These are phyloP conservation scores for Litsea cubeba DNA, from an alignment of 164 flowering plant genomes.

Conservation along the genomic window DNA sequence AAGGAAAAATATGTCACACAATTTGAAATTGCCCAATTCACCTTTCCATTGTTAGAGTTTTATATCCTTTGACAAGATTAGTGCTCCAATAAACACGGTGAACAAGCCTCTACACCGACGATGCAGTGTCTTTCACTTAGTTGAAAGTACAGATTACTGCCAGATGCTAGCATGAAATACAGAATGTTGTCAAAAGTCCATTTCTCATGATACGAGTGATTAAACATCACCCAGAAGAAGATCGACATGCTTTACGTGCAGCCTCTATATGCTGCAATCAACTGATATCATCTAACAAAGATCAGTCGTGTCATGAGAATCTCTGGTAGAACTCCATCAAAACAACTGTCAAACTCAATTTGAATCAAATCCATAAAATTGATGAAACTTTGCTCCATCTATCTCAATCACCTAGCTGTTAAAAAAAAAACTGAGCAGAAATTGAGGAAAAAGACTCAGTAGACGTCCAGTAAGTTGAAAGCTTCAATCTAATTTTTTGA, in stretches of 20 bases:
- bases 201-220: constrained; percentile 45
- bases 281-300: constrained; percentile 40
- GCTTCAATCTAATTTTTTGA: not conserved
- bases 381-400: constrained; percentile 17
- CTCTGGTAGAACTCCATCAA: constrained; percentile 17
- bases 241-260: constrained; percentile 65
- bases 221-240: constrained; percentile 35
- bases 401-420: constrained; percentile 15
- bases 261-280: constrained; percentile 56
- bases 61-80: constrained; percentile 14
- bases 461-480: not conserved
- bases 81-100: constrained; percentile 42
- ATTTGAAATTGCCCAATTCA: constrained; percentile 13
- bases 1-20: not conserved
- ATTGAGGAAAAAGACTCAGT: constrained; percentile 6
- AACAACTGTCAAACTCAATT: constrained; percentile 9
- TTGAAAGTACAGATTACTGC: constrained; percentile 28
- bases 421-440: constrained; percentile 18
- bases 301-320: constrained; percentile 16
- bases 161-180: constrained; percentile 32
- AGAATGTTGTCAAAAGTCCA: constrained; percentile 27
- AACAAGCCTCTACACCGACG: constrained; percentile 39
- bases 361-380: constrained; percentile 12
- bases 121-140: constrained; percentile 36
- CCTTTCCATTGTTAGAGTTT: constrained; percentile 61